These are phyloP conservation scores for Dioscorea cayenensis DNA, from an alignment of 116 monocot species.

Conservation along the genomic window DNA sequence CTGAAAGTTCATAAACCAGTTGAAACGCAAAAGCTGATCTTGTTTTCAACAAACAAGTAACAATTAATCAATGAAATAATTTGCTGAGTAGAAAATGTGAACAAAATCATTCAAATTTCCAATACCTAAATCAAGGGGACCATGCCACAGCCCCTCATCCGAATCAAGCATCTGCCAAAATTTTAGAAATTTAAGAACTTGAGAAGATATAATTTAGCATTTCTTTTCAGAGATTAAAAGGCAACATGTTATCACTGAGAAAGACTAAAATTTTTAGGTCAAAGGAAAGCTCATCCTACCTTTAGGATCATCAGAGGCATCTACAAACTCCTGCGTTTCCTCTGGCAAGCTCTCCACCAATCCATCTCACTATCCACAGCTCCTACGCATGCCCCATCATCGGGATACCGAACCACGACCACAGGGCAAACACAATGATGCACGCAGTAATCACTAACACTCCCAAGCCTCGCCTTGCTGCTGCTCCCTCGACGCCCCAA, in stretches of 20 bases:
- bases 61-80: too few relatives aligned
- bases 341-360: conserved; percentile 22
- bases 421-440: conserved; percentile 83
- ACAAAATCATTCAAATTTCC: too few relatives aligned
- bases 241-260: neutral
- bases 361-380: neutral
- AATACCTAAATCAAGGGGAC: conserved; percentile 1
- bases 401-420: conserved; percentile 62
- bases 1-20: too few relatives aligned
- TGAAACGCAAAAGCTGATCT: too few relatives aligned
- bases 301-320: conserved; percentile 23
- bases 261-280: neutral
- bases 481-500: conserved; percentile 40
- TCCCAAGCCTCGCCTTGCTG: conserved; percentile 59
- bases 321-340: conserved; percentile 38
- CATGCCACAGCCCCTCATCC: neutral
- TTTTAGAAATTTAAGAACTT: neutral
- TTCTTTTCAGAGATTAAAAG: neutral
- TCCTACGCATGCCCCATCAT: conserved; percentile 19
- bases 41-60: too few relatives aligned
- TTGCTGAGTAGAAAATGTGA: too few relatives aligned
- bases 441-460: conserved; percentile 83
- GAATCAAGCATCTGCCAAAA: conserved; percentile 3
- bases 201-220: too few relatives aligned
- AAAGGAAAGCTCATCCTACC: conserved; percentile 3